Conservation (phyloP, 306 rosid genomes). For the Glycine latifolia region DNA sequence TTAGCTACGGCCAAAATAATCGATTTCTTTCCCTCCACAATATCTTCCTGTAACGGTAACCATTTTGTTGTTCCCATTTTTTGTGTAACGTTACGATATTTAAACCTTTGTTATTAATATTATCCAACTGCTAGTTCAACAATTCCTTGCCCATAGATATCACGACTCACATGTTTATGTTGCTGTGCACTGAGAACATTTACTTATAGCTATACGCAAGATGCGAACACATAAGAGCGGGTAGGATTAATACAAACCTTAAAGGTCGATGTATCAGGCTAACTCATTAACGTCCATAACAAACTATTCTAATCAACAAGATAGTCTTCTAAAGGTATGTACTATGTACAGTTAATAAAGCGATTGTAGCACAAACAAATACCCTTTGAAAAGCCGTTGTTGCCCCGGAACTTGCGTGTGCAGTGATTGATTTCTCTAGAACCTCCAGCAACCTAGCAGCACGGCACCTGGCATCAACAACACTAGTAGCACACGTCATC, state of each 20-base stretch:
- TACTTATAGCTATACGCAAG: background rate
- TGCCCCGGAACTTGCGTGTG: conserved; percentile 68
- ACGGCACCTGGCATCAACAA: conserved; percentile 86
- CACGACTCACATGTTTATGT: background rate
- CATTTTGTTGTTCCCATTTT: no score
- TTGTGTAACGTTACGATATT: no score
- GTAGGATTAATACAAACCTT: background rate
- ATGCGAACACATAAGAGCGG: background rate
- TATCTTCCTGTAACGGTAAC: no score
- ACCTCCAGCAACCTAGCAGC: conserved; percentile 79
- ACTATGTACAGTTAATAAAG: background rate
- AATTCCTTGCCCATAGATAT: background rate
- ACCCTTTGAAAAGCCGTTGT: conserved; percentile 71
- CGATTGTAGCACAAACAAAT: conserved; percentile 4
- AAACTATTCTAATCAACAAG: background rate
- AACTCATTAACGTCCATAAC: background rate
- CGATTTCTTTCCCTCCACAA: no score
- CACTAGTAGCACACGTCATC: conserved; percentile 71
- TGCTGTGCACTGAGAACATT: background rate
- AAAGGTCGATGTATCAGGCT: background rate
- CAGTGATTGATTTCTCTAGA: conserved; percentile 78
- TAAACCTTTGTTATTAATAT: background rate
- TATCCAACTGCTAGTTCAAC: background rate
- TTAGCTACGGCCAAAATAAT: no score
- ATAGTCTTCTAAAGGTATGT: background rate